Evolutionary conservation across 1,284 basidiomycete genomes (phyloP), one percentile per base, ranked within the genome.

Genomic region (Schizophyllum amplum): DNA sequence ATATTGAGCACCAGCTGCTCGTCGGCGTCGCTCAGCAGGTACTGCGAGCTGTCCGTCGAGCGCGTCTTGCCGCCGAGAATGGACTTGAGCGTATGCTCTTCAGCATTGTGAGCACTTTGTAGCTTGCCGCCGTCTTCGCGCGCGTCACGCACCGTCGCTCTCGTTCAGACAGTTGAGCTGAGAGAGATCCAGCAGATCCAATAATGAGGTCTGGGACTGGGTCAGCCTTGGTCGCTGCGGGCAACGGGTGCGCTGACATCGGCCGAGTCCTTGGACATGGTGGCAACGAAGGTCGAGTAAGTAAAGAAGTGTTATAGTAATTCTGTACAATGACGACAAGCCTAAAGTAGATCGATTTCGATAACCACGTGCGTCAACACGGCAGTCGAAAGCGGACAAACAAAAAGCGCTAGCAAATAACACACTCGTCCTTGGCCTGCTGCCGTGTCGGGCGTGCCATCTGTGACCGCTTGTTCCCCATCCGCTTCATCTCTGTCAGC

Each of bases 401-500:
- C 33, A 42, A 50, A 9, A 24, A 20, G 6, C 20, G 54, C 64
- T 75, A 92, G 71, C 82, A 83, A 61, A 97, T 86, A 51, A 92
- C 80, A 76, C 94, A 98, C 67, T 97, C 94, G 58, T 92, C 88
- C 71, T 90, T 88, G 17, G 94, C 94, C 67, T 97, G 84, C 68
- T 94, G 89, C 60, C 94, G 81, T 22, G 94, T 96, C 50, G 94
- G 94, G 59, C 94, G 83, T 15, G 84, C 86, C 57, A 85, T 80
- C 63, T 86, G 83, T 46, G 77, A 76, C 6, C 47, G 51, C 60
- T 87, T 79, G 67, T 83, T 84, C 13, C 89, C 89, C 71, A 82
- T 79, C 33, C 87, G 80, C 69, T 92, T 92, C 79, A 92, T 86
- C 71, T 98, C 95, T 23, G 94, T 96, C 66, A 99, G 73, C 46